phyloP scores from a whole-genome alignment of 1,139 yeast species.

The Candida sp. region DNA sequence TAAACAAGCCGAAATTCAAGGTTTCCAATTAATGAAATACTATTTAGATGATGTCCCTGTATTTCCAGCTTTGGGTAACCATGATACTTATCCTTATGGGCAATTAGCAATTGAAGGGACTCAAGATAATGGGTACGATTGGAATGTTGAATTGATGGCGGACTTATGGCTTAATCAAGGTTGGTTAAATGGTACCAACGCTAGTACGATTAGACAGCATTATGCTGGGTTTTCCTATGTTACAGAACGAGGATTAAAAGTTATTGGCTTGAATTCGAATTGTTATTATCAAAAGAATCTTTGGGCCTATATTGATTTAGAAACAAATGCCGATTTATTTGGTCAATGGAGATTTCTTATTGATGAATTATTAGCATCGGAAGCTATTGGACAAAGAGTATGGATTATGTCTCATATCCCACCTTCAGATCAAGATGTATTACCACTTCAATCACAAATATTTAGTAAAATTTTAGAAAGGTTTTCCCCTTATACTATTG shows the following conservation, averaged over 20 bases:
- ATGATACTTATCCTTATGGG: slow-evolving; percentile 24
- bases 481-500: slow-evolving; percentile 31
- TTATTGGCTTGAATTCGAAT: slow-evolving; percentile 28
- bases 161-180: slow-evolving; percentile 28
- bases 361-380: slow-evolving; percentile 25
- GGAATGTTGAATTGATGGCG: slow-evolving; percentile 26
- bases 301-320: slow-evolving; percentile 17
- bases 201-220: background rate
- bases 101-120: slow-evolving; percentile 19
- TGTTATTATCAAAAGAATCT: slow-evolving; percentile 26
- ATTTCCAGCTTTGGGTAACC: slow-evolving; percentile 23
- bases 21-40: slow-evolving; percentile 32
- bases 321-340: slow-evolving; percentile 19
- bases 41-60: slow-evolving; percentile 20
- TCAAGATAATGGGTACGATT: slow-evolving; percentile 14
- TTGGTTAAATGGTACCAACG: slow-evolving; percentile 31
- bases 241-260: slow-evolving; percentile 24
- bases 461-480: slow-evolving; percentile 25
- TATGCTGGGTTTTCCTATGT: slow-evolving; percentile 21
- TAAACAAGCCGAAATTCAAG: slow-evolving; percentile 48
- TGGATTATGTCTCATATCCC: slow-evolving; percentile 34
- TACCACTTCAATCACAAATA: slow-evolving; percentile 23
- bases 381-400: slow-evolving; percentile 23
- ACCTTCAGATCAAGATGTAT: slow-evolving; percentile 14
- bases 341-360: slow-evolving; percentile 28